Evolutionary conservation across 2,329 filamentous ascomycete species (phyloP).

Genomic region (Epichloe hybrida): DNA sequence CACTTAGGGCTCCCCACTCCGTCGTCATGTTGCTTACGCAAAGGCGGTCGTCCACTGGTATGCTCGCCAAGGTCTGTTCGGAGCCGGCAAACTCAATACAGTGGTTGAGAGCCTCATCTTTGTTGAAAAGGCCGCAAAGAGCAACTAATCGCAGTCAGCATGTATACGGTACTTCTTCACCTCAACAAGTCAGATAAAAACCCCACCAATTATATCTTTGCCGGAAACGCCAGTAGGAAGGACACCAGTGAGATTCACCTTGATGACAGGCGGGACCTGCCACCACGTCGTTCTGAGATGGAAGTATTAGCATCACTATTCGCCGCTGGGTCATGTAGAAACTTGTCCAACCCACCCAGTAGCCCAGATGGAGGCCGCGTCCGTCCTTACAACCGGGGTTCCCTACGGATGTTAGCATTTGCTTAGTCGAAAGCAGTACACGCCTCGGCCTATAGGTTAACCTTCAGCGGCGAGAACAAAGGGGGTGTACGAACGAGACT

Average conservation of each 20-base stretch:
- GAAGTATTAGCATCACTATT: not conserved
- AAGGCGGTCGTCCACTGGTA: slow-evolving; percentile 65
- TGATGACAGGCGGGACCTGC: slow-evolving; percentile 74
- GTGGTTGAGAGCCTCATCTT: slow-evolving; percentile 86
- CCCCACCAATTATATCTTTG: too few relatives aligned
- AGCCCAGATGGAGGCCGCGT: slow-evolving; percentile 76
- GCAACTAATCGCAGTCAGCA: slow-evolving; percentile 53
- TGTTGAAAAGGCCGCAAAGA: slow-evolving; percentile 72
- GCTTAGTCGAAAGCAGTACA: slow-evolving; percentile 16
- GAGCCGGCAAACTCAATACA: slow-evolving; percentile 77
- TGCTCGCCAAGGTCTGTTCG: slow-evolving; percentile 58
- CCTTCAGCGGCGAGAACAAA: too few relatives aligned
- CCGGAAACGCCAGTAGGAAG: slow-evolving; percentile 56
- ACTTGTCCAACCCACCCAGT: slow-evolving; percentile 27
- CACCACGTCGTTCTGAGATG: slow-evolving; percentile 59
- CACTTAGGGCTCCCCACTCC: slow-evolving; percentile 57
- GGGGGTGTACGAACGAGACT: slow-evolving; percentile 36
- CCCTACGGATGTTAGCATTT: not conserved
- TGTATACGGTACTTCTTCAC: slow-evolving; percentile 25
- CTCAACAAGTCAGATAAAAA: too few relatives aligned
- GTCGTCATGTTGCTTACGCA: slow-evolving; percentile 57
- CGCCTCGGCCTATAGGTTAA: too few relatives aligned
- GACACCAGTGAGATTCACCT: slow-evolving; percentile 62
- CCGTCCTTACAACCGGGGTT: slow-evolving; percentile 73
- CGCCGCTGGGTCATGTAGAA: not conserved